Evolutionary conservation across 495 filamentous ascomycete genomes (phyloP), one percentile per base, ranked within the genome.

Genomic region (Acidiella bohemica): DNA sequence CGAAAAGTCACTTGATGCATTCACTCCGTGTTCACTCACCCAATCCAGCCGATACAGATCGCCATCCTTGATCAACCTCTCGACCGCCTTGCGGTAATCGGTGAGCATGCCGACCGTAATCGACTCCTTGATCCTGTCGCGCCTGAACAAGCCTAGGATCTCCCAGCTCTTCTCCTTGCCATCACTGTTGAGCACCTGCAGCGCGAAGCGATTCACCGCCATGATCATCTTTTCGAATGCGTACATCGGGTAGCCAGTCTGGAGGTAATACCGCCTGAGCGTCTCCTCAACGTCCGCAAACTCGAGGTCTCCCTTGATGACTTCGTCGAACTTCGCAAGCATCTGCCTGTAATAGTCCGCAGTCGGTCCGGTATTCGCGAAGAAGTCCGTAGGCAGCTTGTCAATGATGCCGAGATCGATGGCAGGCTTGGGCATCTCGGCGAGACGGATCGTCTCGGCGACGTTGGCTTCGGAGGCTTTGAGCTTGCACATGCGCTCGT

Each of bases 141-240:
- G 75, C 51, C 86, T 75, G 67, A 86, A 93, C 12, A 82, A 71
- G 46, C 80, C 73, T 39, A 82, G 74, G 20, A 93, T 83, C 32
- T 92, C 85, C 9, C 78, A 73, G 32, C 80, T 93, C 66, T 84
- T 88, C 51, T 99, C 92, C 56, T 92, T 93, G 29, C 70, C 69
- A 44, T 99, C 92, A 6, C 70, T 72, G 29, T 72, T 77, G 46
- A 84, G 75, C 50, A 93, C 84, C 2, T 64, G 67, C 1, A 81
- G 66, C 28, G 76, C 82, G 39, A 82, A 80, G 36, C 84, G 78
- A 28, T 78, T 71, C 34, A 93, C 75, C 1, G 76, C 73, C 43
- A 71, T 69, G 39, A 94, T 70, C 33, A 95, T 74, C 53, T 88
- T 84, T 47, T 85, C 81, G 47, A 95, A 75, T 29, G 80, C 80